Evolutionary conservation across 805 yeast genomes (phyloP).

Genomic region (Candida lessepsii): DNA sequence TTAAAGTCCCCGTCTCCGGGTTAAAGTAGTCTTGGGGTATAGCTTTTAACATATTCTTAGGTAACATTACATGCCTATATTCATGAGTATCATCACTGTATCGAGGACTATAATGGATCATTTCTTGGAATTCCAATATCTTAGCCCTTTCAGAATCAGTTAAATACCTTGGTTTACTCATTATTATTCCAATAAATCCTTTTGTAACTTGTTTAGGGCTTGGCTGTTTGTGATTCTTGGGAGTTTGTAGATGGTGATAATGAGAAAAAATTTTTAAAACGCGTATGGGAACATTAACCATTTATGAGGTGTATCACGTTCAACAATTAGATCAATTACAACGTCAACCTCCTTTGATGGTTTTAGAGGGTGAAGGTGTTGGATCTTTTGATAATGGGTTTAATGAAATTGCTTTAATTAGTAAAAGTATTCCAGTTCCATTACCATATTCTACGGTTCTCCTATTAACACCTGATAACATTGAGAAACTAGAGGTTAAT

Average conservation of each 20-base stretch:
- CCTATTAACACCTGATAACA: too few species aligned
- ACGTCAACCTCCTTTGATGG: too few species aligned
- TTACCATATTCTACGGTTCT: too few species aligned
- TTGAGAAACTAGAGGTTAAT: too few species aligned
- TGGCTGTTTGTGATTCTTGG: not conserved
- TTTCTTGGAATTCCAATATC: slow-evolving; percentile 86
- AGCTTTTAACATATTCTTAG: slow-evolving; percentile 90
- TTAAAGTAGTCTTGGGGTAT: slow-evolving; percentile 94
- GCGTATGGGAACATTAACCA: slow-evolving; percentile 5
- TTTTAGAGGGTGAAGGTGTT: too few species aligned
- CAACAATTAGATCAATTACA: too few species aligned
- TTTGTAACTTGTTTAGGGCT: not conserved
- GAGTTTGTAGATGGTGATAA: not conserved
- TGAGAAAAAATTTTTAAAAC: slow-evolving; percentile 4
- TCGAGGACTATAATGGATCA: slow-evolving; percentile 91
- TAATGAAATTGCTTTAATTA: too few species aligned
- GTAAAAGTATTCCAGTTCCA: too few species aligned
- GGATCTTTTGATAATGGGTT: too few species aligned
- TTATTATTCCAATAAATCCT: too few species aligned
- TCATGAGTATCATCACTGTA: slow-evolving; percentile 91
- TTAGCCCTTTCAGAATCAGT: slow-evolving; percentile 82
- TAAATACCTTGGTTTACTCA: slow-evolving; percentile 65
- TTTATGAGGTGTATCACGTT: slow-evolving; percentile 2
- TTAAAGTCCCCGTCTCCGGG: slow-evolving; percentile 88
- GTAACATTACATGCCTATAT: slow-evolving; percentile 95